Conservation (phyloP, 2,329 filamentous ascomycete species). For the Lomentospora prolificans region DNA sequence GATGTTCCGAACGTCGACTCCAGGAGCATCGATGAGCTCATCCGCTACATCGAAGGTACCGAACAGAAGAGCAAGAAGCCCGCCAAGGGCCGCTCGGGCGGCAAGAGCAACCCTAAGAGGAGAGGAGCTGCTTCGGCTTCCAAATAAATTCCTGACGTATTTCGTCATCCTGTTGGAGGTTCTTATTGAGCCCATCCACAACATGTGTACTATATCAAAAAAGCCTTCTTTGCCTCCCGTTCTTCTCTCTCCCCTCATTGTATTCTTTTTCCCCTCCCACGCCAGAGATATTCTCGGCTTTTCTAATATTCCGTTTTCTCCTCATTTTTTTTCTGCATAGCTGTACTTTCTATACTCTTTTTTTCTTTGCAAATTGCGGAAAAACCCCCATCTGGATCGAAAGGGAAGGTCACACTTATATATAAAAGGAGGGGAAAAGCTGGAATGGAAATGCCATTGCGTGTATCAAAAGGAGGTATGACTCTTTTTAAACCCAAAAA, state of each 20-base stretch:
- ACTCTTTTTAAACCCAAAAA: no score
- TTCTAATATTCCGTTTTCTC: background rate
- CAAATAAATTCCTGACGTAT: background rate
- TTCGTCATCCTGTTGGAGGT: no score
- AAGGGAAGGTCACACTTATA: no score
- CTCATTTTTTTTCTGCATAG: background rate
- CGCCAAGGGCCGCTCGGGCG: conserved; percentile 43
- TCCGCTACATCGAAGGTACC: conserved; percentile 85
- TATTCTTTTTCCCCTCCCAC: background rate
- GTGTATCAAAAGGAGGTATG: no score
- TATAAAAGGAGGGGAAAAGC: no score
- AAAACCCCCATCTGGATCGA: background rate
- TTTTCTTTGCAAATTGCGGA: background rate
- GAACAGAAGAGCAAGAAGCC: conserved; percentile 40
- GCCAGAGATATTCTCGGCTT: background rate
- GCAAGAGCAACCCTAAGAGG: conserved; percentile 46
- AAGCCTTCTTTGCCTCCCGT: background rate
- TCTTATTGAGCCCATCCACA: no score
- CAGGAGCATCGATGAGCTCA: conserved; percentile 82
- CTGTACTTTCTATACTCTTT: background rate
- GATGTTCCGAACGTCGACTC: conserved; percentile 45
- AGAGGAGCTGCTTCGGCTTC: conserved; percentile 24
- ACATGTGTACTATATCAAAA: background rate
- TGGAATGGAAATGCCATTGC: no score
- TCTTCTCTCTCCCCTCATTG: conserved; percentile 6